Evolutionary conservation across 768 basidiomycete species (phyloP).

Genomic region (Jaapia argillacea): DNA sequence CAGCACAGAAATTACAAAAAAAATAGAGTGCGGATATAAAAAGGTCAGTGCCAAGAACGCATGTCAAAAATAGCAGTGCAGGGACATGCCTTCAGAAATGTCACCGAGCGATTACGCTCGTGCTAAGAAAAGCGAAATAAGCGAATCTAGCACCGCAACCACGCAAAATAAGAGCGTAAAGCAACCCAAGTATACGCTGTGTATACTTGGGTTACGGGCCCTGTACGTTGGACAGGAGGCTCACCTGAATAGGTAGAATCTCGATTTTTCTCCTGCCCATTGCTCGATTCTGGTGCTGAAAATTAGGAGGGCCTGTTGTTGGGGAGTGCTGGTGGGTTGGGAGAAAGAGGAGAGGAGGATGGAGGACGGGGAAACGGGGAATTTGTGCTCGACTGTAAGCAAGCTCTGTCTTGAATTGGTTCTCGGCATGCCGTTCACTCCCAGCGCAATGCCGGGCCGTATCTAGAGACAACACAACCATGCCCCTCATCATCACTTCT

Average conservation of each 20-base stretch:
- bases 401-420: not conserved
- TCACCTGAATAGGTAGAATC: slow-evolving; percentile 69
- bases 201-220: slow-evolving; percentile 22
- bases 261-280: slow-evolving; percentile 80
- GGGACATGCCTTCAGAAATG: slow-evolving; percentile 70
- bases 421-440: not conserved
- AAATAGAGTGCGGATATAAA: slow-evolving; percentile 33
- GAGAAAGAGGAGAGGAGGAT: not conserved
- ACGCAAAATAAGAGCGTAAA: slow-evolving; percentile 8
- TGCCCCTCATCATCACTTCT: too few relatives aligned
- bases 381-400: not conserved
- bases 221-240: slow-evolving; percentile 8
- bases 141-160: slow-evolving; percentile 21
- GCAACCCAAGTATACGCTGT: slow-evolving; percentile 14
- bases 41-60: slow-evolving; percentile 22
- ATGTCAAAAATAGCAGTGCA: slow-evolving; percentile 14
- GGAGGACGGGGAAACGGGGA: not conserved
- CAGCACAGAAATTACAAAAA: slow-evolving; percentile 10
- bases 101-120: slow-evolving; percentile 86
- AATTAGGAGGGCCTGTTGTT: not conserved
- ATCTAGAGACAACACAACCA: too few relatives aligned
- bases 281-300: not conserved
- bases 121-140: slow-evolving; percentile 50
- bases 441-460: not conserved
- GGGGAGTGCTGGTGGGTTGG: not conserved